Evolutionary conservation across 306 rosid genomes (phyloP), one percentile per base, ranked within the genome.

Genomic region (Pyrus pyrifolia): DNA sequence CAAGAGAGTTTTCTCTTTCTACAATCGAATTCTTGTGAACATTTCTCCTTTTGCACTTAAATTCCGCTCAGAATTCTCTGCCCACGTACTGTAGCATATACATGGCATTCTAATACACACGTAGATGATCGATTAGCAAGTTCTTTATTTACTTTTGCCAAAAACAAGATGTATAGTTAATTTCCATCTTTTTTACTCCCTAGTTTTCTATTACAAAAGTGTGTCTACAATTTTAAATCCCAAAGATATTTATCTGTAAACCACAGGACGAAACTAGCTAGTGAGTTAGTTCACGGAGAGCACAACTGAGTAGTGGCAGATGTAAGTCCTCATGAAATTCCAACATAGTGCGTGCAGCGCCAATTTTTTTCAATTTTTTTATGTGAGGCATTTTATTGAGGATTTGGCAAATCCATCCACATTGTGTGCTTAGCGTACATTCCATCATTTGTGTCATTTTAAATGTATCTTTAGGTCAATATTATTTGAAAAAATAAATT

Each of bases 11-110:
- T 82, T 74, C 88, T 73, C 71, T 77, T 66, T 70, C 80, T 65
- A 45, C 66, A 38, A 65, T 78, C 81, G 76, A 70, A 72, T 58
- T 72, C 84, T 80, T 78, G 83, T 81, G 87, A 84, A 27, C 30
- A 59, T 84, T 83, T 57, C 83, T 82, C 81, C 58, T 53, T 79
- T 75, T 23, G 77, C 87, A 82, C 83, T 80, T 77, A 71, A 70
- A 76, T 76, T 80, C 79, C 74, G 33, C 40, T 79, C 89, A 69
- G 79, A 80, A 74, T 66, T 75, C 76, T 82, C 80, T 77, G 84
- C 45, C 79, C 83, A 80, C 73, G n/a, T 49, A 79, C 76, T 75
- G 76, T 59, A 60, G 11, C 76, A 57, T 71, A 22, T 31, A 70
- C 71, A 64, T 38, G 53, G 15, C 66, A 23, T 49, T 15, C 40